Evolutionary conservation across 2,329 filamentous ascomycete species (phyloP), one percentile per base, ranked within the genome.

Genomic region (Lasiodiplodia theobromae): DNA sequence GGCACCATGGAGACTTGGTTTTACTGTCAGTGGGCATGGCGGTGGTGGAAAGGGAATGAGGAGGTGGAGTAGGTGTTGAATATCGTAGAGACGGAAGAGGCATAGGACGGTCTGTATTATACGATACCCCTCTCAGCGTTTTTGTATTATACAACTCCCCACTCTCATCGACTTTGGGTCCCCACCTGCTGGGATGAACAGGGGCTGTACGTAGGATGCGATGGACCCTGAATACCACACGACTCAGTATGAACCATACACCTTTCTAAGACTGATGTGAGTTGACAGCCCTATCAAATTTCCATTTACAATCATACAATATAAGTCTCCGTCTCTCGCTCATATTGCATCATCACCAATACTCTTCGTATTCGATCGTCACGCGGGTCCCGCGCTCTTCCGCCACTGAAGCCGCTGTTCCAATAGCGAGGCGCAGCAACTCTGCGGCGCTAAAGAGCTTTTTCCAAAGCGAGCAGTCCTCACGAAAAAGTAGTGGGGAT

Each of bases 1-100:
- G 57, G 57, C 10, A 47, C 57, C 4, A 31, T 60, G 37, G 57
- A 60, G 23, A 60, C 57, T 4, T 60, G 38, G 37, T 60, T 60
- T 14, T 60, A 47, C 10, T 60, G 18, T 7, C 57, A 31, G 38
- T 60, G 57, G 57, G 38, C 38, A 14, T 38, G 37, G 21, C 37
- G 38, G 14, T 60, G 57, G 57, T 60, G 57, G 57, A 60, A 38
- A 23, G 38, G 37, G 12, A 16, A 28, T 21, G 31, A 38, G n/a
- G 54, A 23, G 12, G n/a, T 14, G 21, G 18, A 44, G 11, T 58
- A 44, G 21, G n/a, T 10, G n/a, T 5, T 44, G 11, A 14, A 52
- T 14, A 16, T 44, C 14, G 40, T 16, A 40, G 38, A 18, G 18
- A 16, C n/a, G 18, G 40, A n/a, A 8, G 7, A n/a, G n/a, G 40